Base-by-base conservation (phyloP, 805 yeast species). In the Metschnikowia kunwiensis region DNA sequence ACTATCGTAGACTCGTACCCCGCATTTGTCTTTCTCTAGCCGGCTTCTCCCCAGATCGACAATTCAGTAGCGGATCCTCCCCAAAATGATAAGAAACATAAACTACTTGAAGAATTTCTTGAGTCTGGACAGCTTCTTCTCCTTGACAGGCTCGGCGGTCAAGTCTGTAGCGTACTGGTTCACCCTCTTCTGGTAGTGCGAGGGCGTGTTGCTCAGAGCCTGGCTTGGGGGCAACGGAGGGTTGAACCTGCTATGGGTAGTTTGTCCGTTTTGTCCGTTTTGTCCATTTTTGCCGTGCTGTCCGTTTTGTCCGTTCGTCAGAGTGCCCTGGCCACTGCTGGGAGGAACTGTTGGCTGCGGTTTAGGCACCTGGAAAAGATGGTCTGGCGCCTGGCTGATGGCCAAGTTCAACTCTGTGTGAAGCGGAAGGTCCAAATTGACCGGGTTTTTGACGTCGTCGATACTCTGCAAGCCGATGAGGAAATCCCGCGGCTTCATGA, bases 401-500 rank as follows among this genome's bases (percentile, higher is more conserved):
- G 47, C 36, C 41, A 42, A 24, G 18, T 25, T 26, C 24, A 46
- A 28, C 23, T 49, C 51, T 2, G 30, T 34, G 27, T 34, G 23
- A 5, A 47, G 44, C 7, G 43, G 44, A 32, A 78, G 59, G 18
- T 68, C 61, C 40, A 80, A 57, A n/a, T 63, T 63, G 6, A 51
- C 56, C 36, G 78, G 60, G 5, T 26, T 36, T 36, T 65, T 66
- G 15, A 49, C 61, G 7, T 51, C 53, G 40, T 67, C 72, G 18
- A 67, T 62, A 22, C 59, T 51, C 43, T 67, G 73, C 11, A 68
- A 52, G 1, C 73, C 74, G 38, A 66, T 65, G 30, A 68, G 51
- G 39, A 66, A 68, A 43, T 66, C 72, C 12, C 72, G 51, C 5
- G 86, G 84, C 7, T 78, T 77, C 42, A 86, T 61, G 19, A 44